Conservation (phyloP, 306 rosid genomes). For the Albizia julibrissin region DNA sequence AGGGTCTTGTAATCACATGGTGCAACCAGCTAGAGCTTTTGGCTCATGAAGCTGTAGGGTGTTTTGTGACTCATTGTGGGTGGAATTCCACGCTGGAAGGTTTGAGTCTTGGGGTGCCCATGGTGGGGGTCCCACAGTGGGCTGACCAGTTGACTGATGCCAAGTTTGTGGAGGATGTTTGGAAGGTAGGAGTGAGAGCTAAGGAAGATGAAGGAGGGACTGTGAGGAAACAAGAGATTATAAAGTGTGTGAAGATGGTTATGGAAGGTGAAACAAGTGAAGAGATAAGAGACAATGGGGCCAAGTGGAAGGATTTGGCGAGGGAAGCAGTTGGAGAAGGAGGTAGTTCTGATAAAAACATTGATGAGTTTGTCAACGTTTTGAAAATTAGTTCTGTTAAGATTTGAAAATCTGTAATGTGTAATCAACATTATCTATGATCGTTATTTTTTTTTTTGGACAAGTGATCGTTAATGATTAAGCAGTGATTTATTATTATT, state of each 20-base stretch:
- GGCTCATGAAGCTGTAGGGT: neutral
- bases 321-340: neutral
- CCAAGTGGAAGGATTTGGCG: neutral
- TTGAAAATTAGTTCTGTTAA: neutral
- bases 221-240: conserved; percentile 53
- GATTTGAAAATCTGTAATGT: neutral
- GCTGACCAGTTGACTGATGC: conserved; percentile 68
- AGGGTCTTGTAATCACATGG: neutral
- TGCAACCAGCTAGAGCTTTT: neutral
- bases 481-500: too few species aligned
- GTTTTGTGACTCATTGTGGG: conserved; percentile 70
- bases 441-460: too few species aligned
- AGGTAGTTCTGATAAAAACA: neutral
- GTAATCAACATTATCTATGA: too few species aligned
- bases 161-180: conserved; percentile 57
- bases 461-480: neutral
- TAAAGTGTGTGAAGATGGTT: conserved; percentile 47
- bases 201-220: conserved; percentile 58
- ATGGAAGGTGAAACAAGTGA: conserved; percentile 54
- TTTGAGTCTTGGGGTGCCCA: conserved; percentile 64
- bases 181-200: conserved; percentile 63
- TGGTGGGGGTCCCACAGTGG: conserved; percentile 71
- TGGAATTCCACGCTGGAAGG: conserved; percentile 77
- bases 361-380: neutral
- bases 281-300: conserved; percentile 19